Evolutionary conservation across 129 eudicot genomes (phyloP).

Genomic region (sunflower (Helianthus annuus)): DNA sequence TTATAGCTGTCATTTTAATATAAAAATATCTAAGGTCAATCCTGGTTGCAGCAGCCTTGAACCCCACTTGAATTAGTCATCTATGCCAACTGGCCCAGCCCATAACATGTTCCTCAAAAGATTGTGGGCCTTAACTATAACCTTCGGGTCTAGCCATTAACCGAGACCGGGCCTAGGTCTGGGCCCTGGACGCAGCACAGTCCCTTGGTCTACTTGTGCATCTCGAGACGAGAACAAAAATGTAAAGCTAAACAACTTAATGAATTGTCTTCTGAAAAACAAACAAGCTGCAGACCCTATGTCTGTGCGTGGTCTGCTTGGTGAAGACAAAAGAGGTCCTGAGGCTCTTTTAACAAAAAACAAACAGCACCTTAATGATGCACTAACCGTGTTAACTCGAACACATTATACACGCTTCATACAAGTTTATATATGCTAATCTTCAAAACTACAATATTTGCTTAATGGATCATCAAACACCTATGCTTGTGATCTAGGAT

Average conservation of each 20-base stretch:
- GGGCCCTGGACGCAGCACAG: neutral
- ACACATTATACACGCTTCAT: slow-evolving; percentile 5
- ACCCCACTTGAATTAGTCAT: slow-evolving; percentile 25
- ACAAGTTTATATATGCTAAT: slow-evolving; percentile 15
- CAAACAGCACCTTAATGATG: neutral
- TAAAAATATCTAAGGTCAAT: slow-evolving; percentile 14
- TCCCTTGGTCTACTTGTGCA: neutral
- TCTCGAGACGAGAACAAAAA: slow-evolving; percentile 2
- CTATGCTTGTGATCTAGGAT: slow-evolving; percentile 13
- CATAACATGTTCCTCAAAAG: neutral
- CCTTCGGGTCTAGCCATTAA: neutral
- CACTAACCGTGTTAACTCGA: neutral
- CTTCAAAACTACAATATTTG: slow-evolving; percentile 23
- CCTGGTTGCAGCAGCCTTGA: slow-evolving; percentile 25
- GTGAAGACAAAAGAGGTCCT: too few relatives aligned
- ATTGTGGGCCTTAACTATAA: neutral
- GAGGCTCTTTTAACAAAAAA: too few relatives aligned
- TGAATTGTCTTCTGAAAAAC: too few relatives aligned
- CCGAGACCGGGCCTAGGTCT: neutral
- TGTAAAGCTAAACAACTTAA: slow-evolving; percentile 2
- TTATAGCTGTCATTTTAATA: slow-evolving; percentile 12
- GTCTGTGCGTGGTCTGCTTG: too few relatives aligned
- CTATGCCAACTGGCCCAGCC: neutral
- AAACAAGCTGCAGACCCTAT: too few relatives aligned
- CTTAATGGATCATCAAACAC: slow-evolving; percentile 10